Base-by-base conservation (phyloP, 805 yeast genomes). In the Monosporozyma aquatica region DNA sequence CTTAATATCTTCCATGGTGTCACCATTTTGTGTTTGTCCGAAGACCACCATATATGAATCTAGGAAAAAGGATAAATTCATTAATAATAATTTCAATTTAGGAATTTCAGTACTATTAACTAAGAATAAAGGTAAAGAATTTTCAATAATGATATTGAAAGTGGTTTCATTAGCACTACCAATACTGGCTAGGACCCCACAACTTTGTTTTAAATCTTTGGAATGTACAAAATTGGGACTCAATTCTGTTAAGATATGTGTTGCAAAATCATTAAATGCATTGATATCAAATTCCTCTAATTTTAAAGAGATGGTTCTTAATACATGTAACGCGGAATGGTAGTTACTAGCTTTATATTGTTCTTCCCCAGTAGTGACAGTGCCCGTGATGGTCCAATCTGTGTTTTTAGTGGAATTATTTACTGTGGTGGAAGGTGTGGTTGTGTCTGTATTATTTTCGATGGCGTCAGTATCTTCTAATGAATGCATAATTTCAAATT, bases 401-500 rank as follows among this genome's bases (percentile, higher is more conserved):
- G 21, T 24, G 22, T 33, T 24, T 14, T 40, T 30, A 9, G 37
- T 20, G 10, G 38, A 20, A 4, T 42, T 17, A 13, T 24, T 28
- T 11, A 36, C 22, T 10, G 24, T 37, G 6, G 32, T 32, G 4
- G 38, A 13, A 11, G 24, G 30, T n/a, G 30, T 28, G 17, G 13
- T 22, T 22, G 24, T 34, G 7, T 24, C 40, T 9, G 15, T 24
- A 15, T 17, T 11, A 10, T 13, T 15, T 22, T 41, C 33, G 10
- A 15, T 36, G 14, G 18, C 44, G 22, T 52, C 52, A 11, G 61
- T 66, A 24, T 68, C 74, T 17, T 71, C 75, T n/a, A 82, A 85
- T 33, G 80, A 80, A 58, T 90, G 95, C 43, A 90, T 66, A n/a
- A 90, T 71, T 60, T 90, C 96, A 58, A 76, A 87, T 58, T 90